Base-by-base conservation (phyloP, 495 filamentous ascomycete species). In the Talaromyces adpressus region DNA sequence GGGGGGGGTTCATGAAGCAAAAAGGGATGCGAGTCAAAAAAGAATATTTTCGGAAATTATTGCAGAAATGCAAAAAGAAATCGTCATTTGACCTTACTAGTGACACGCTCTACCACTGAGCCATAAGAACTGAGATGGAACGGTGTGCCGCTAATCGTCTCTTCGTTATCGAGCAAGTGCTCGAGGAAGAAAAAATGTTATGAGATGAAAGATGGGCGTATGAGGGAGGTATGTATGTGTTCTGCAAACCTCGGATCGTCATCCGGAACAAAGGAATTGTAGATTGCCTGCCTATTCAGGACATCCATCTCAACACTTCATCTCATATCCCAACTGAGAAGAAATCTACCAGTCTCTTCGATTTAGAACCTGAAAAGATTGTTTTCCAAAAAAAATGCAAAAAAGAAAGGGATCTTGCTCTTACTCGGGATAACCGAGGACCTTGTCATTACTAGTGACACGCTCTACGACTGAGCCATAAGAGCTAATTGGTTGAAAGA, bases 401-500 rank as follows among this genome's bases (percentile, higher is more conserved):
- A 47, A 47, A 47, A 18, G 3, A 47, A n/a, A n/a, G n/a, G 11
- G 9, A 12, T 36, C 0, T 11, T 53, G 51, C 51, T 23, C 51
- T 22, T 27, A 53, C 51, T 12, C 18, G 51, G 51, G 23, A 53
- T 53, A 53, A 53, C 51, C 51, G 18, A 12, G 51, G 51, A 53
- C 51, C 51, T 53, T 53, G 51, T 53, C 51, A 53, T 53, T 53
- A 53, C 51, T 53, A 53, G 51, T 53, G 51, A 53, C 51, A 53
- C 51, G 23, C 23, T 53, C 51, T 53, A 53, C 51, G 22, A 53
- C 51, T 53, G 51, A 53, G 23, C 51, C 51, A 53, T 53, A 54
- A 23, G 51, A 25, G 51, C 51, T 54, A 23, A 23, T 54, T 54
- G 51, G 51, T 54, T 49, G 70, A 41, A 70, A 73, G 4, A 4